Evolutionary conservation across 129 eudicot species (phyloP), one percentile per base, ranked within the genome.

Genomic region (Centrapalus pauciflorus): DNA sequence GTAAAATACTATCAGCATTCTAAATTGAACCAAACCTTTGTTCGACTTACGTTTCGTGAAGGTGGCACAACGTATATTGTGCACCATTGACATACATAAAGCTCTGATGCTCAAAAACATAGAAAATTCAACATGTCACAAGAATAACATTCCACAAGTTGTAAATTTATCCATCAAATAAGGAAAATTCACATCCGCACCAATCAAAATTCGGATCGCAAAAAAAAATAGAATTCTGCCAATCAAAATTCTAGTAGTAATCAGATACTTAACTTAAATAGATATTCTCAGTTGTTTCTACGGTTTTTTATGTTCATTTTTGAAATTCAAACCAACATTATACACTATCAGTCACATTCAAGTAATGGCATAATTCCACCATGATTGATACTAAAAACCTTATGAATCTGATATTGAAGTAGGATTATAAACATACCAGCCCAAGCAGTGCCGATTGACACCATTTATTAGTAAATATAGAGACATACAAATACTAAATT

Each of bases 361-460:
- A 38, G 49, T 6, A 66, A 14, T 34, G 28, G 20, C 9, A 19
- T 27, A 7, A 28, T 17, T 9, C 48, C 13, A 12, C 30, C 13
- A 54, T 9, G 54, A 24, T 23, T n/a, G n/a, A 16, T 33, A 19
- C 1, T 25, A 70, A n/a, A 57, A 57, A 21, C 33, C 66, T 43
- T 16, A 5, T 11, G 66, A 55, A 34, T 4, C 32, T 50, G 30
- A 46, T 7, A 0, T 9, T 35, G 61, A 60, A 4, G 12, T 5
- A 20, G 40, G 41, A 3, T n/a, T n/a, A n/a, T 49, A 7, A 38
- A 81, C 69, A 33, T 77, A 94, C 99, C 99, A 59, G 77, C 67
- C 93, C 87, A 94, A 30, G 97, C 97, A 21, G 97, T 89, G 59
- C 78, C 90, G 69, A 94, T 81, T 4, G 99, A 94, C 51, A 90